Evolutionary conservation across 257 asterid genomes (phyloP).

Genomic region (Forsythia viridissima): DNA sequence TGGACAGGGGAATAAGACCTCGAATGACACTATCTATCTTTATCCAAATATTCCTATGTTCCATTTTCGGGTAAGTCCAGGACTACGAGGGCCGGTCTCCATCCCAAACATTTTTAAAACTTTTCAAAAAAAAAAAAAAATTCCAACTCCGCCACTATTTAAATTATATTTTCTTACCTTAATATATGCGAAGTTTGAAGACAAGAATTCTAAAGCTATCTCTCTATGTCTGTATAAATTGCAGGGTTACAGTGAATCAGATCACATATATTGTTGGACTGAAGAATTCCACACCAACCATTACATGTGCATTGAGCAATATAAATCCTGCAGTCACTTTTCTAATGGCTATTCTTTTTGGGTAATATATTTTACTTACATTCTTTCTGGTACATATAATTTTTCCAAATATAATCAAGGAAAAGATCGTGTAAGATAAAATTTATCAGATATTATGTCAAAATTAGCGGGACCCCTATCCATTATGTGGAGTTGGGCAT

Average conservation of each 20-base stretch:
- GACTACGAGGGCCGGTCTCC: too few species aligned
- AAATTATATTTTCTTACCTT: background rate
- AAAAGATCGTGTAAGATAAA: too few species aligned
- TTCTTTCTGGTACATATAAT: background rate
- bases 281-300: constrained; percentile 84
- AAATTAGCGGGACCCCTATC: too few species aligned
- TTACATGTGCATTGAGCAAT: constrained; percentile 81
- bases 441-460: too few species aligned
- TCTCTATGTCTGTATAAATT: background rate
- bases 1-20: constrained; percentile 72
- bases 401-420: too few species aligned
- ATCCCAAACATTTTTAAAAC: too few species aligned
- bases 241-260: constrained; percentile 83
- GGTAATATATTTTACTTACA: constrained; percentile 38
- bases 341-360: constrained; percentile 66
- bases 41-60: constrained; percentile 71
- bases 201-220: background rate
- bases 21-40: constrained; percentile 53
- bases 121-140: too few species aligned
- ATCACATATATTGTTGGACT: constrained; percentile 82
- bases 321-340: constrained; percentile 79
- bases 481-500: too few species aligned
- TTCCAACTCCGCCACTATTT: too few species aligned
- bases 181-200: background rate
- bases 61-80: constrained; percentile 70